Conservation (phyloP, 2,329 filamentous ascomycete genomes). For the Knufia fluminis region DNA sequence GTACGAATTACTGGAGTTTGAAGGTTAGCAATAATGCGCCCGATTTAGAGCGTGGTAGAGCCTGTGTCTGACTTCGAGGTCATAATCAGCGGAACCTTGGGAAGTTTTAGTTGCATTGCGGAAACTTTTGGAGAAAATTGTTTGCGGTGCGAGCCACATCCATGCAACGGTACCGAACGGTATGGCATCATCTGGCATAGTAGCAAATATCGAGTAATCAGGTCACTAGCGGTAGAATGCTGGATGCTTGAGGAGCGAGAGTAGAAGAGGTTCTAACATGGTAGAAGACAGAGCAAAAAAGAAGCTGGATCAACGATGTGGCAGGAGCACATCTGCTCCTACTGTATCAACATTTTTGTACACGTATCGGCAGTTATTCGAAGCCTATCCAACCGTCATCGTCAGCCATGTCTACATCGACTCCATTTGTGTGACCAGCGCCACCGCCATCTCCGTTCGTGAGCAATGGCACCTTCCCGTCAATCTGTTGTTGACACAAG, state of each 20-base stretch:
- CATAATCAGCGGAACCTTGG: not conserved
- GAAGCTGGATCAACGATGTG: not conserved
- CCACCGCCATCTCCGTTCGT: not conserved
- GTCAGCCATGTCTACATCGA: slow-evolving; percentile 11
- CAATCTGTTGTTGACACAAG: slow-evolving; percentile 16
- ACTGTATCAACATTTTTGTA: too few species aligned
- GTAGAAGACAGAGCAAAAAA: not conserved
- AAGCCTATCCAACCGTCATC: slow-evolving; percentile 21
- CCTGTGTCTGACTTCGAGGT: not conserved
- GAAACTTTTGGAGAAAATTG: slow-evolving; percentile 6
- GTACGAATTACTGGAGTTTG: too few species aligned
- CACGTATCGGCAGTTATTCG: slow-evolving; percentile 10
- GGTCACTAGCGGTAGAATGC: too few species aligned
- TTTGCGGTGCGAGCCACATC: not conserved
- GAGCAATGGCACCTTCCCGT: not conserved
- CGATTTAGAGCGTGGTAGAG: too few species aligned
- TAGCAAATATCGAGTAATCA: too few species aligned
- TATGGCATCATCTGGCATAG: not conserved
- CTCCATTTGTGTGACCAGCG: slow-evolving; percentile 6
- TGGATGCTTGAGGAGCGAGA: too few species aligned
- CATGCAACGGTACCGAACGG: not conserved
- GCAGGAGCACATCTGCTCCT: too few species aligned
- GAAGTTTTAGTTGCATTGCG: not conserved
- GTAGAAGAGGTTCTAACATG: too few species aligned
- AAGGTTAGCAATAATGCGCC: too few species aligned